Percentiles rank a stretch among this genome's conserved stretches.
Evolutionary conservation across 805 yeast species (phyloP).

Genomic region (Kregervanrija fluxuum): DNA sequence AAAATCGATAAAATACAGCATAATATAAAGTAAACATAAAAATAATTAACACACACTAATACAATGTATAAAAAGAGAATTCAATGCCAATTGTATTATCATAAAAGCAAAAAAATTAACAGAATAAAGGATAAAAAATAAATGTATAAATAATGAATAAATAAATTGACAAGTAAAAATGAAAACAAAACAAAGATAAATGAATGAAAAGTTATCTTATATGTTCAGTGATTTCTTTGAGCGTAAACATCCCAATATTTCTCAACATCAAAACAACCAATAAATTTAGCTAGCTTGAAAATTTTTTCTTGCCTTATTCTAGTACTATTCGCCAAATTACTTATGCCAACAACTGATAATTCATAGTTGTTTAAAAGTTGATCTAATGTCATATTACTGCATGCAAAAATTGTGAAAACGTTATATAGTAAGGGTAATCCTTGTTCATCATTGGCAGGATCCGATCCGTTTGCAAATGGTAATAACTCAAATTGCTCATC

Average conservation of each 20-base stretch:
- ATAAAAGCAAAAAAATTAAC: too few relatives aligned
- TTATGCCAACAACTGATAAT: conserved; percentile 1
- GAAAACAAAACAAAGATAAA: too few relatives aligned
- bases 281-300: conserved; percentile 21
- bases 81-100: too few relatives aligned
- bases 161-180: too few relatives aligned
- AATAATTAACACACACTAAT: too few relatives aligned
- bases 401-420: conserved; percentile 19
- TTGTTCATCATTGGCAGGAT: conserved; percentile 17
- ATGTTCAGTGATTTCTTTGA: not conserved
- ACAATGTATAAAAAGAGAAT: too few relatives aligned
- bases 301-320: conserved; percentile 16
- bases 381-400: conserved; percentile 15
- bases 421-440: conserved; percentile 20
- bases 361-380: conserved; percentile 16
- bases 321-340: not conserved
- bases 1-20: too few relatives aligned
- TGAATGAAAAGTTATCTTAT: not conserved
- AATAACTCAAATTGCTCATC: conserved; percentile 24
- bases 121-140: too few relatives aligned
- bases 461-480: conserved; percentile 20
- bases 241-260: conserved; percentile 21
- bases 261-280: conserved; percentile 26
- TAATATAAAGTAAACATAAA: too few relatives aligned
- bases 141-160: too few relatives aligned